Evolutionary conservation across 495 filamentous ascomycete genomes (phyloP).

Genomic region (Chaetomium cochliodes): DNA sequence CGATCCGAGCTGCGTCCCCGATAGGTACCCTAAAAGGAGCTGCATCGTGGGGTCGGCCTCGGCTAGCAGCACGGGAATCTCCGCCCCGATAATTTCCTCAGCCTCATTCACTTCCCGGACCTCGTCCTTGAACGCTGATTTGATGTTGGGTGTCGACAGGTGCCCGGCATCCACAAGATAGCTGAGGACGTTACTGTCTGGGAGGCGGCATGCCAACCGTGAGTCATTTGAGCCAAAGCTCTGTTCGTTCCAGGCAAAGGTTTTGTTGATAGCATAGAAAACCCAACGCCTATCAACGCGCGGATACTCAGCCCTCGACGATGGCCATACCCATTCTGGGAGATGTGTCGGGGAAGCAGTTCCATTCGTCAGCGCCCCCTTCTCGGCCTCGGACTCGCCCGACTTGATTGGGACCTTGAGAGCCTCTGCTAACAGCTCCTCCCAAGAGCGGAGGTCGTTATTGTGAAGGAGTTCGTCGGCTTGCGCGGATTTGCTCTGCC

Average conservation of each 20-base stretch:
- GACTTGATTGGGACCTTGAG: constrained; percentile 38
- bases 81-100: constrained; percentile 50
- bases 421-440: constrained; percentile 49
- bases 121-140: constrained; percentile 56
- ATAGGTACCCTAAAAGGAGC: constrained; percentile 56
- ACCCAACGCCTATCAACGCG: constrained; percentile 53
- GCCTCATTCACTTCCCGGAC: constrained; percentile 39
- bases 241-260: constrained; percentile 45
- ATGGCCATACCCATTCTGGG: constrained; percentile 43
- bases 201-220: constrained; percentile 51
- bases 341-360: constrained; percentile 9
- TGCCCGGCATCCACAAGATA: constrained; percentile 66
- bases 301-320: constrained; percentile 41
- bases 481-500: constrained; percentile 37
- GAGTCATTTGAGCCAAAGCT: constrained; percentile 30
- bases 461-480: constrained; percentile 49
- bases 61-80: constrained; percentile 59
- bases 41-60: constrained; percentile 61
- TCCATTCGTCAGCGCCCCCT: constrained; percentile 15
- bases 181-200: constrained; percentile 52
- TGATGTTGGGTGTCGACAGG: constrained; percentile 59
- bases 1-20: constrained; percentile 47
- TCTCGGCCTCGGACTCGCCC: constrained; percentile 27
- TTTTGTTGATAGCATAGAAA: constrained; percentile 51
- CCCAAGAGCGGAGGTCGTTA: constrained; percentile 52